Percentiles rank a stretch among this genome's conserved stretches.
phyloP scores from a whole-genome alignment of 2,329 filamentous ascomycete species.

The Drechslerella dactyloides region DNA sequence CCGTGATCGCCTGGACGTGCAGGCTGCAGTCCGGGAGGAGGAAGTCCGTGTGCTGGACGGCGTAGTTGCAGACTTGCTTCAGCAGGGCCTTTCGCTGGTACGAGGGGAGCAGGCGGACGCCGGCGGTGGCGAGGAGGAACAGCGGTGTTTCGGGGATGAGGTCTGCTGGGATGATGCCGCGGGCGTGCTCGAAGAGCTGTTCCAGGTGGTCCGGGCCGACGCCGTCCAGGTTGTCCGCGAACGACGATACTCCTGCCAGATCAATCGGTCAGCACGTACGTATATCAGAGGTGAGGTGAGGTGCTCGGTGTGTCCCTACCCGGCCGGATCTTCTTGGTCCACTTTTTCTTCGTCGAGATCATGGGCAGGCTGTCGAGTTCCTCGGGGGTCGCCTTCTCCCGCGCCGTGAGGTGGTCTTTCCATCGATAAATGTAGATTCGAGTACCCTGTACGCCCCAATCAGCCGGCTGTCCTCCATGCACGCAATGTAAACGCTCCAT shows the following conservation, averaged over 20 bases:
- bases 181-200: slow-evolving; percentile 79
- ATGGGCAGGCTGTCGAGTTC: slow-evolving; percentile 75
- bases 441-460: slow-evolving; percentile 66
- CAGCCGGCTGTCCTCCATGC: slow-evolving; percentile 33
- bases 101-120: slow-evolving; percentile 83
- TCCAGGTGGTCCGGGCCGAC: slow-evolving; percentile 84
- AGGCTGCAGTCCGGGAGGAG: slow-evolving; percentile 85
- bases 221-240: slow-evolving; percentile 74
- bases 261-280: background rate
- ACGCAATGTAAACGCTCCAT: slow-evolving; percentile 17
- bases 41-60: slow-evolving; percentile 77
- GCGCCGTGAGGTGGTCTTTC: slow-evolving; percentile 75
- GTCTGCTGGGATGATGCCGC: slow-evolving; percentile 75
- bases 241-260: slow-evolving; percentile 75
- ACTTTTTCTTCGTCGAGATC: slow-evolving; percentile 81
- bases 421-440: slow-evolving; percentile 93
- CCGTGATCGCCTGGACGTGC: slow-evolving; percentile 92
- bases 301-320: slow-evolving; percentile 61
- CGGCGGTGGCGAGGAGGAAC: slow-evolving; percentile 93
- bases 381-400: slow-evolving; percentile 66
- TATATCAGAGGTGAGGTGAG: background rate
- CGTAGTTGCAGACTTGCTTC: slow-evolving; percentile 79
- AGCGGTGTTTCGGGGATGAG: slow-evolving; percentile 85
- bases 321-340: slow-evolving; percentile 92
- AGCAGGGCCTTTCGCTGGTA: slow-evolving; percentile 75